A percentile compares a stretch with the other conserved stretches of the same genome.
phyloP scores from a whole-genome alignment of 441 rosid genomes.

The Erodium trifolium region DNA sequence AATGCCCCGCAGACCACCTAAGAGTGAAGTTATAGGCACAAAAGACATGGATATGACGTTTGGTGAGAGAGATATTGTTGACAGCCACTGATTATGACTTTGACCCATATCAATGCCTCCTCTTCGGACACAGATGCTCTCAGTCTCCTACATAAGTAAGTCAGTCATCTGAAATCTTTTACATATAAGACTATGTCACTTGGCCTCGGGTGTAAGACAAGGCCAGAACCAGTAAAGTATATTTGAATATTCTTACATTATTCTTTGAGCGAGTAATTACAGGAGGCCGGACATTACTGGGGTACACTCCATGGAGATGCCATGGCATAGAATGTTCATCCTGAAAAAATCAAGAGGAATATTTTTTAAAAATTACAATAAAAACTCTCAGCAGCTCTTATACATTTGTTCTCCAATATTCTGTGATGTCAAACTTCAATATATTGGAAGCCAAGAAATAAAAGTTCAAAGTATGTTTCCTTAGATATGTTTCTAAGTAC shows the following conservation, averaged over 20 bases:
- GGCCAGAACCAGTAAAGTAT: background rate
- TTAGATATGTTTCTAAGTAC: background rate
- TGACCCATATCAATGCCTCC: conserved; percentile 70
- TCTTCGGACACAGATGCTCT: conserved; percentile 43
- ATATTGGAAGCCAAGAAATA: background rate
- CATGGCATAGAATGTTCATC: conserved; percentile 30
- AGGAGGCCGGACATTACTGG: conserved; percentile 36
- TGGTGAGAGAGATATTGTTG: conserved; percentile 69
- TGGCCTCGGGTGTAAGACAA: background rate
- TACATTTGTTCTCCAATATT: background rate
- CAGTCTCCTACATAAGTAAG: conserved; percentile 37
- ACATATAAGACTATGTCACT: background rate
- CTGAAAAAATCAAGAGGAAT: conserved; percentile 33
- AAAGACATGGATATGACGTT: conserved; percentile 85
- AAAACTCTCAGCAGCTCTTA: background rate
- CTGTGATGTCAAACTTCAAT: background rate
- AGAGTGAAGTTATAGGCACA: conserved; percentile 84
- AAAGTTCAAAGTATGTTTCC: background rate
- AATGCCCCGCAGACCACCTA: conserved; percentile 68
- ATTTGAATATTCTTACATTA: conserved; percentile 35
- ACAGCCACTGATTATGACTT: conserved; percentile 79
- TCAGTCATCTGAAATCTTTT: conserved; percentile 2
- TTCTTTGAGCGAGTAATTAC: conserved; percentile 42
- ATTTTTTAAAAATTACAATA: background rate
- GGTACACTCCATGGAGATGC: conserved; percentile 33